Percentiles rank a stretch among this genome's conserved stretches.
These are phyloP conservation scores for Fusarium sp. DNA, from an alignment of 2,329 filamentous ascomycete genomes.

Conservation along the genomic window DNA sequence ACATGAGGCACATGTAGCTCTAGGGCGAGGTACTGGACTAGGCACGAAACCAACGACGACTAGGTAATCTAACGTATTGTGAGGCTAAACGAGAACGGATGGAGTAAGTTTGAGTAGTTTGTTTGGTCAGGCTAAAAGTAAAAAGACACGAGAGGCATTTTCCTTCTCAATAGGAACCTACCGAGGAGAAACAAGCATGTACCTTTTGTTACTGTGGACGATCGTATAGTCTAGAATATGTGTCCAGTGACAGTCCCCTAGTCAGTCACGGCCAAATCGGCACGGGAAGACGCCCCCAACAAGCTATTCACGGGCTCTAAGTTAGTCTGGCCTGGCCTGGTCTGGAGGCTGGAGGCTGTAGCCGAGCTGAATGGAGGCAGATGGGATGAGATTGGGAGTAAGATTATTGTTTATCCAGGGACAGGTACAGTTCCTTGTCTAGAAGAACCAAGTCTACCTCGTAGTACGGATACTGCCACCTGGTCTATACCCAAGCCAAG, in stretches of 20 bases:
- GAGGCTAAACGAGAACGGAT: conserved; percentile 29
- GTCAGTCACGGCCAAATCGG: conserved; percentile 34
- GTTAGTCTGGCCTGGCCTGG: conserved; percentile 3
- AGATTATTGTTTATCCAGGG: neutral
- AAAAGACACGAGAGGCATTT: conserved; percentile 15
- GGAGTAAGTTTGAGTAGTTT: neutral
- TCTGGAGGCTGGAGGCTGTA: neutral
- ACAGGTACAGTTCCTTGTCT: neutral
- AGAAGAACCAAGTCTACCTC: neutral
- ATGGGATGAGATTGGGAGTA: neutral
- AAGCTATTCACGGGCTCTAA: conserved; percentile 20
- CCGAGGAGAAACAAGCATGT: neutral
- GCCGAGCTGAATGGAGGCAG: neutral
- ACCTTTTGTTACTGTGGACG: neutral
- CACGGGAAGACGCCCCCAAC: conserved; percentile 36
- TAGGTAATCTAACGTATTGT: neutral
- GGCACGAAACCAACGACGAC: neutral
- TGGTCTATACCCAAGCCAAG: neutral
- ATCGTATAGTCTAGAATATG: conserved; percentile 21
- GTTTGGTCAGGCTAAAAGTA: conserved; percentile 21
- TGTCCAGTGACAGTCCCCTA: conserved; percentile 19
- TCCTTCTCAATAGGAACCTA: neutral
- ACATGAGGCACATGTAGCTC: conserved; percentile 30
- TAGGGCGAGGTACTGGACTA: conserved; percentile 6
- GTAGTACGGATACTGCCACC: neutral